Evolutionary conservation across 1,284 basidiomycete genomes (phyloP), one percentile per base, ranked within the genome.

Genomic region (Bothia castanella): DNA sequence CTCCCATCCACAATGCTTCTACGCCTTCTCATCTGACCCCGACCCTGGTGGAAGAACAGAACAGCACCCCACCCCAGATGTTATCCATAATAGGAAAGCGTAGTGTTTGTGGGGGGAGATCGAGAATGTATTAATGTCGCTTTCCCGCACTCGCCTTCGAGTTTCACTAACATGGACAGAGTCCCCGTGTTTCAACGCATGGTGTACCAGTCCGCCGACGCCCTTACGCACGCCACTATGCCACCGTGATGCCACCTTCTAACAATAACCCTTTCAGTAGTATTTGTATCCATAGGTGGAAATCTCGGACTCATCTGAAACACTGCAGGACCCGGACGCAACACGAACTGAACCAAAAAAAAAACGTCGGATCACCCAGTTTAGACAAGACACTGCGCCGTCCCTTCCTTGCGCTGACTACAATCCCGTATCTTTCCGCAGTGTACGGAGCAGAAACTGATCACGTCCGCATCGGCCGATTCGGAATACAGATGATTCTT

Each of bases 81-180:
- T 27, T 21, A 23, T 27, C 34, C 32, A 37, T 30, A 41, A 51
- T 23, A 55, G 53, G 34, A 25, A 55, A 40, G 37, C 21, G 32
- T 31, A 55, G 42, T 41, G 37, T 29, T 43, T 12, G 32, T 31
- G n/a, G 13, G 19, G 5, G 31, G 31, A 14, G n/a, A n/a, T n/a
- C n/a, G n/a, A n/a, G n/a, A n/a, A 25, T 25, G 25, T 25, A 25
- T 25, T 6, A 17, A 44, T 12, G n/a, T 16, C 11, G 3, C 12
- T 14, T 17, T 42, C 9, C 12, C n/a, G 17, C 12, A 46, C n/a
- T 21, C 29, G 14, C 13, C 10, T 12, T 43, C 11, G 23, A 16
- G 8, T 30, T 23, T 13, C 30, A 36, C 13, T 8, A 29, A 16
- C 20, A 14, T 42, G 17, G 20, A 16, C 6, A 21, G 16, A 17